Base-by-base conservation (phyloP, 1,139 yeast genomes). In the Suhomyces bokatorum region DNA sequence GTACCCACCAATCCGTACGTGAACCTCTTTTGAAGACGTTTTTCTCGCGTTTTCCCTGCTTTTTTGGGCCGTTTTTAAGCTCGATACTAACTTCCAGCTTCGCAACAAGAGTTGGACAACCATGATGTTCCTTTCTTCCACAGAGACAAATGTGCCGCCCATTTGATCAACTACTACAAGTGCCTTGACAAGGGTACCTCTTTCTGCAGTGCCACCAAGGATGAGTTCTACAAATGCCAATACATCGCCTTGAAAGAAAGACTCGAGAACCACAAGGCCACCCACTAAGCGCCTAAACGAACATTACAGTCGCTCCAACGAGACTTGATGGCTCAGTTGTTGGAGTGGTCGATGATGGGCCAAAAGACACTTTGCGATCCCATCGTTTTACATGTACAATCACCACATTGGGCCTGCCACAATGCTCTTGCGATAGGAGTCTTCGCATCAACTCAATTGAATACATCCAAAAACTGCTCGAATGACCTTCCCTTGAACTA, bases 71-170 rank as follows among this genome's bases (percentile, higher is more conserved):
- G 12, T 8, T 34, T 27, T 10, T 9, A 16, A 24, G 10, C 13
- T 15, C 30, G 7, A 6, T 35, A 35, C 45, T 39, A 32, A 39
- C 51, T 43, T 26, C 27, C 45, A 67, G 73, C 73, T 39, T 62
- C 76, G 31, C 73, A 66, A 55, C 55, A 66, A 50, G 77, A 73
- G 48, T 64, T 74, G 61, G 78, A 74, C 52, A 70, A 64, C 33
- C 60, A 67, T 47, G 67, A 73, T 44, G 77, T 74, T 33, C 78
- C 79, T 14, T 73, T 73, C 57, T 61, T 69, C 51, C 62, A 74
- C 61, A 69, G 79, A 63, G 79, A 74, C 57, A 67, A 63, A 48
- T 74, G 79, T 62, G 78, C 79, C 37, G 67, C 75, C 40, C 76
- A 65, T 51, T 68, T 72, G 55, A 73, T 74, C 49, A 62, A 64